Evolutionary conservation across 148 eudicot species (phyloP).

Genomic region (Hydrangea macrophylla): DNA sequence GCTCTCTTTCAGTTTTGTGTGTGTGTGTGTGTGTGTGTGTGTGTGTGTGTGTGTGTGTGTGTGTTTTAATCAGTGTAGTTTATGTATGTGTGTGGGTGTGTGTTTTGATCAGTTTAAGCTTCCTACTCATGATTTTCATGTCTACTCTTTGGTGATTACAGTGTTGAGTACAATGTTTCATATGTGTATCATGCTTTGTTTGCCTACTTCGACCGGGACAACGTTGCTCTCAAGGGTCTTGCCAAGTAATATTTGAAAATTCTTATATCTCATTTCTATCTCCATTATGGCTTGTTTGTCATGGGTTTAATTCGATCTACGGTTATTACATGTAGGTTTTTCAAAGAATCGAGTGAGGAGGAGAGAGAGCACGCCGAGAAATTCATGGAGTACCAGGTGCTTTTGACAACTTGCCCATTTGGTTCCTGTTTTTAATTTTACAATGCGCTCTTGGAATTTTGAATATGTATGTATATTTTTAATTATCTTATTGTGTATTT

Average conservation of each 20-base stretch:
- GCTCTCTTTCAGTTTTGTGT: neutral
- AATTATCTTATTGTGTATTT: neutral
- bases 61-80: too few species aligned
- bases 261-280: neutral
- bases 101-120: neutral
- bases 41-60: too few species aligned
- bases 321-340: constrained; percentile 61
- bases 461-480: too few species aligned
- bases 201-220: constrained; percentile 94
- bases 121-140: neutral
- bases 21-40: too few species aligned
- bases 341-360: constrained; percentile 86
- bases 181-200: constrained; percentile 90
- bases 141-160: constrained; percentile 27
- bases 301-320: neutral
- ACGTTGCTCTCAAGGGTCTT: constrained; percentile 90
- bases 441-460: neutral
- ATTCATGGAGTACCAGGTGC: constrained; percentile 96
- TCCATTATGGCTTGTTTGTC: neutral
- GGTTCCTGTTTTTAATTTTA: neutral
- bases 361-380: constrained; percentile 94
- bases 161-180: constrained; percentile 94
- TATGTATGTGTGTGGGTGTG: too few species aligned
- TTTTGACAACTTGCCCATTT: neutral
- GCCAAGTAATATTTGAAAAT: constrained; percentile 57